Percentiles rank a stretch among this genome's conserved stretches.
These are phyloP conservation scores for Ehretia macrophylla DNA, from an alignment of 257 asterid species.

Conservation along the genomic window DNA sequence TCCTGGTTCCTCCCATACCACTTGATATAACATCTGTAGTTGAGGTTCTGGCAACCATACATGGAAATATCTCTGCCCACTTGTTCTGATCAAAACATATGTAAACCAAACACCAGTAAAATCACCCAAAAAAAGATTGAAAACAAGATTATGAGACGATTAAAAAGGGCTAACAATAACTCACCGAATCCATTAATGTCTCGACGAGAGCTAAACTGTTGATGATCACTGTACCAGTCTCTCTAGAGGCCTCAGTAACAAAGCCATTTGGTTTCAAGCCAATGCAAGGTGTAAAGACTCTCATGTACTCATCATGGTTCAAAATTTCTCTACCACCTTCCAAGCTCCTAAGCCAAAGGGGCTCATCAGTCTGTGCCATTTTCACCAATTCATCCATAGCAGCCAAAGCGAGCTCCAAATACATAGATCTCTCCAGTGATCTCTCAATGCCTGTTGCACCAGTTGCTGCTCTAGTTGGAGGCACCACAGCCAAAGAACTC, in stretches of 20 bases:
- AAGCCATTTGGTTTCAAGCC: conserved; percentile 50
- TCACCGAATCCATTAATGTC: conserved; percentile 53
- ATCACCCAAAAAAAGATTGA: neutral
- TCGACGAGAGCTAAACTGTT: conserved; percentile 57
- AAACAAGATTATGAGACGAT: neutral
- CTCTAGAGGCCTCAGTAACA: conserved; percentile 52
- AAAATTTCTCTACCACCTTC: conserved; percentile 53
- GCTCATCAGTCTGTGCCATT: conserved; percentile 62
- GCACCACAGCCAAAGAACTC: conserved; percentile 24
- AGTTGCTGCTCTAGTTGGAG: conserved; percentile 18
- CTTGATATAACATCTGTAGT: conserved; percentile 45
- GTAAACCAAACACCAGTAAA: neutral
- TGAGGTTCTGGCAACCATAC: conserved; percentile 43
- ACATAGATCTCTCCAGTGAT: conserved; percentile 76
- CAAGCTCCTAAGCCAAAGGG: conserved; percentile 65
- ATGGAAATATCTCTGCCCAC: conserved; percentile 61
- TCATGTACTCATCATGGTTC: conserved; percentile 42
- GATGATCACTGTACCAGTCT: conserved; percentile 43
- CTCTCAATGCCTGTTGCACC: conserved; percentile 34
- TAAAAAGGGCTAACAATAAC: conserved; percentile 14
- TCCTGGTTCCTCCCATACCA: conserved; percentile 57
- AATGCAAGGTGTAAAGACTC: conserved; percentile 38
- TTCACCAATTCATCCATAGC: conserved; percentile 91
- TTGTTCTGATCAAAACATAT: conserved; percentile 34
- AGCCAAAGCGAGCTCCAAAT: conserved; percentile 75